A percentile compares a stretch with the other conserved stretches of the same genome.
Evolutionary conservation across 208 protist genomes (phyloP).

Genomic region (Crithidia bombi): DNA sequence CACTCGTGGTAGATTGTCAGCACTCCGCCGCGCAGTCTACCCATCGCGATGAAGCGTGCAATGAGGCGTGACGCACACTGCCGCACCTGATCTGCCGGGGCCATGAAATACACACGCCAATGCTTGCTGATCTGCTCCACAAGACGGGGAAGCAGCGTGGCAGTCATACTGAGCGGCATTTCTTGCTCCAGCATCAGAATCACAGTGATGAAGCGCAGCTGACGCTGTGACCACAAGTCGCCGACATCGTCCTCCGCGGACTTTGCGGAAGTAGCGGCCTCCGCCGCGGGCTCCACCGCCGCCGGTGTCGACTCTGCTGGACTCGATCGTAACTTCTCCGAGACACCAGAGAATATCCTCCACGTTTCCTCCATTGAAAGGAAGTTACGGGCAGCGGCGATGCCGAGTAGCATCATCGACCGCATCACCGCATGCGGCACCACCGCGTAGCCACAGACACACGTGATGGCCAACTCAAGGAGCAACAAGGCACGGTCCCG

Average conservation of each 20-base stretch:
- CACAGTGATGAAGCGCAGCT: slow-evolving; percentile 25
- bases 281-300: not conserved
- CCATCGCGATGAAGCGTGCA: slow-evolving; percentile 28
- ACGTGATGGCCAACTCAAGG: slow-evolving; percentile 11
- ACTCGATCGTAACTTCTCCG: slow-evolving; percentile 3
- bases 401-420: slow-evolving; percentile 12
- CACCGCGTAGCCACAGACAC: slow-evolving; percentile 23
- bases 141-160: slow-evolving; percentile 27
- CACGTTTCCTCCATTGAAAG: slow-evolving; percentile 24
- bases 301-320: no score
- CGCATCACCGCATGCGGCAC: slow-evolving; percentile 20
- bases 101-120: slow-evolving; percentile 29
- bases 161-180: slow-evolving; percentile 1
- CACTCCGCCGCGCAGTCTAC: slow-evolving; percentile 23
- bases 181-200: slow-evolving; percentile 1
- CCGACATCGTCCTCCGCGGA: not conserved
- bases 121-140: slow-evolving; percentile 27
- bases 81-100: slow-evolving; percentile 25
- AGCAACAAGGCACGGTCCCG: slow-evolving; percentile 20
- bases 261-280: not conserved
- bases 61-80: slow-evolving; percentile 10
- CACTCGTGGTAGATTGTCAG: slow-evolving; percentile 14
- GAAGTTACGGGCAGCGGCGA: not conserved
- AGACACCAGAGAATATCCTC: slow-evolving; percentile 12
- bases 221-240: slow-evolving; percentile 33